A percentile compares a stretch with the other conserved stretches of the same genome.
Evolutionary conservation across 805 yeast species (phyloP).

Genomic region (Lachancea cidri): DNA sequence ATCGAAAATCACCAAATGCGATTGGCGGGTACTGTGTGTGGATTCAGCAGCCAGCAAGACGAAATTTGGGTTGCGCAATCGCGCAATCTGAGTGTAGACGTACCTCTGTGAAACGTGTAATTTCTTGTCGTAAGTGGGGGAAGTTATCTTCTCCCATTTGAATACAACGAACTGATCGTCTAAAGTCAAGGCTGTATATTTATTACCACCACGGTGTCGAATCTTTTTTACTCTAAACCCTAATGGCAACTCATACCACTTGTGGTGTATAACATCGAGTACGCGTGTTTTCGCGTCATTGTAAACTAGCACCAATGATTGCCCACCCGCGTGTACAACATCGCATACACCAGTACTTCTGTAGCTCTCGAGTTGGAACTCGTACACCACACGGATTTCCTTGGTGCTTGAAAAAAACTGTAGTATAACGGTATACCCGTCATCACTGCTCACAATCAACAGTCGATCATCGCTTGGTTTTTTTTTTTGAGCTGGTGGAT

Average conservation of each 20-base stretch:
- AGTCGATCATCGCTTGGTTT: not conserved
- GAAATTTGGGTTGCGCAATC: not conserved
- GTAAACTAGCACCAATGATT: not conserved
- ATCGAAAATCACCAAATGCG: not conserved
- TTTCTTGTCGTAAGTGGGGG: not conserved
- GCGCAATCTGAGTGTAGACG: not conserved
- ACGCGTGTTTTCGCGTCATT: not conserved
- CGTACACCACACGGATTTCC: not conserved
- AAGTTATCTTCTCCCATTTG: not conserved
- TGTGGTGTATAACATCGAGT: not conserved
- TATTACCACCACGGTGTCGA: not conserved
- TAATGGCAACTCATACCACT: not conserved
- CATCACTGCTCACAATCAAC: not conserved
- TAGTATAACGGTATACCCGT: not conserved
- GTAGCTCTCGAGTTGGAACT: not conserved
- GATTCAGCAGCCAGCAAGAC: not conserved
- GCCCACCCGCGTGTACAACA: not conserved
- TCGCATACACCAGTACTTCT: not conserved
- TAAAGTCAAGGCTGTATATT: not conserved
- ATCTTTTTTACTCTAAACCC: constrained; percentile 1
- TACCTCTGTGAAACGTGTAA: not conserved
- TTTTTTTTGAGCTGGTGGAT: no score
- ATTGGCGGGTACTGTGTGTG: not conserved
- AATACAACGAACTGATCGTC: constrained; percentile 1
- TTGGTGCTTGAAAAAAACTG: not conserved